These are phyloP conservation scores for Leccinum ochraceum DNA, from an alignment of 768 basidiomycete genomes.

Conservation along the genomic window DNA sequence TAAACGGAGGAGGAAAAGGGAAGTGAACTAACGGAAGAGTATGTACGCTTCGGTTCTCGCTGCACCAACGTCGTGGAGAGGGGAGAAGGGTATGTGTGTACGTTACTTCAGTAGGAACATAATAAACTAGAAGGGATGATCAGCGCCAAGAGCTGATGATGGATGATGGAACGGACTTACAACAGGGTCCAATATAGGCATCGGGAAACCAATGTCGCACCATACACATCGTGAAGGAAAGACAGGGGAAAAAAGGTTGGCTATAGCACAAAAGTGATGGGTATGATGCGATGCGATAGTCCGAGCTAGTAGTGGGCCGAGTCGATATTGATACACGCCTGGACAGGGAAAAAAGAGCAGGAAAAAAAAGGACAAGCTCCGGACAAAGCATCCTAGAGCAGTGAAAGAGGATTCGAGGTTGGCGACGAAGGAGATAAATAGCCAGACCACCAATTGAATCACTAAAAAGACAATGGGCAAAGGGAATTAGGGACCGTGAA, in stretches of 20 bases:
- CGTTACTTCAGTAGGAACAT: slow-evolving; percentile 28
- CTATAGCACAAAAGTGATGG: slow-evolving; percentile 29
- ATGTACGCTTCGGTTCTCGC: slow-evolving; percentile 23
- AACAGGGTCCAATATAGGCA: slow-evolving; percentile 30
- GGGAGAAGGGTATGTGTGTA: slow-evolving; percentile 31
- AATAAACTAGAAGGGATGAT: slow-evolving; percentile 19
- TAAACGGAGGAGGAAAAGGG: slow-evolving; percentile 13
- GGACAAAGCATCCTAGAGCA: slow-evolving; percentile 1
- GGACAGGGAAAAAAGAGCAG: not conserved
- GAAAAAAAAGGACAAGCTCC: not conserved
- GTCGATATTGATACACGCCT: slow-evolving; percentile 36
- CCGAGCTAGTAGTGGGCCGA: slow-evolving; percentile 26
- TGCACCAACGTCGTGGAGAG: slow-evolving; percentile 16
- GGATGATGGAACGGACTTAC: slow-evolving; percentile 12
- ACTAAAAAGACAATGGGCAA: slow-evolving; percentile 31
- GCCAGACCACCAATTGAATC: slow-evolving; percentile 17
- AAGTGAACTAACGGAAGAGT: slow-evolving; percentile 21
- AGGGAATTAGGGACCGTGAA: slow-evolving; percentile 25
- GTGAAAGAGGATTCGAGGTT: slow-evolving; percentile 1
- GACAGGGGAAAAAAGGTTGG: not conserved
- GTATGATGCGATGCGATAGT: slow-evolving; percentile 38
- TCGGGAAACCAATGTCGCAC: slow-evolving; percentile 35
- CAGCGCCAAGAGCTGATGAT: slow-evolving; percentile 3
- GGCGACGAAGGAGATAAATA: slow-evolving; percentile 21
- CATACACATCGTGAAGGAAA: slow-evolving; percentile 30